These are phyloP conservation scores for Solanum aculeatissimum DNA, from an alignment of 305 asterid genomes.

Conservation along the genomic window DNA sequence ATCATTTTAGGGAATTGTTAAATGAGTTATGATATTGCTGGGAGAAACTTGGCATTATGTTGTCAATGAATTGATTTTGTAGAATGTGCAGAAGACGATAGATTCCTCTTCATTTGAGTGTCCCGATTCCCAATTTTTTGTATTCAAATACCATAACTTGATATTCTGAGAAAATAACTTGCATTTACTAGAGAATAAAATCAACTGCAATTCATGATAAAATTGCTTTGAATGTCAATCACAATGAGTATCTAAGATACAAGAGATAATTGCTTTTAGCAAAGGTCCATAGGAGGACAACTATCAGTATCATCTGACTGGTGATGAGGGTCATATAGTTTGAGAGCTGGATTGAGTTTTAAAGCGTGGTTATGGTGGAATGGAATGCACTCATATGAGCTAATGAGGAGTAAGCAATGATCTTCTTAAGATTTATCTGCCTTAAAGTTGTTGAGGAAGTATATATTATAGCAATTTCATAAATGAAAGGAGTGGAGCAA, in stretches of 20 bases:
- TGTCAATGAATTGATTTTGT: neutral
- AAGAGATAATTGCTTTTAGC: neutral
- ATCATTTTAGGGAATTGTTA: neutral
- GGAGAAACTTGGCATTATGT: neutral
- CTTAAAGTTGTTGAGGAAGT: neutral
- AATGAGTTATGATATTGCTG: neutral
- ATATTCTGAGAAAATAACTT: neutral
- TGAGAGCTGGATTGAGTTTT: neutral
- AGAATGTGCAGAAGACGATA: neutral
- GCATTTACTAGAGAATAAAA: neutral
- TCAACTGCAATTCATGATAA: neutral
- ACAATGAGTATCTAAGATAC: neutral
- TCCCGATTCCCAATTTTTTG: neutral
- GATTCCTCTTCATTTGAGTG: neutral
- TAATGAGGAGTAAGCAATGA: neutral
- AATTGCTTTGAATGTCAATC: neutral
- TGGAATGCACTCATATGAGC: neutral
- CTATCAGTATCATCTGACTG: neutral
- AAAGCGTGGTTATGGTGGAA: neutral
- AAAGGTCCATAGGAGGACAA: neutral
- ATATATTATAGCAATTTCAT: neutral
- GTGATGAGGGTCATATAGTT: neutral
- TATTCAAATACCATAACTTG: neutral
- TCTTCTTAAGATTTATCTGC: neutral
- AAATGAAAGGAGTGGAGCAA: neutral